These are phyloP conservation scores for Westerdykella sp. DNA, from an alignment of 2,329 filamentous ascomycete species.

Conservation along the genomic window DNA sequence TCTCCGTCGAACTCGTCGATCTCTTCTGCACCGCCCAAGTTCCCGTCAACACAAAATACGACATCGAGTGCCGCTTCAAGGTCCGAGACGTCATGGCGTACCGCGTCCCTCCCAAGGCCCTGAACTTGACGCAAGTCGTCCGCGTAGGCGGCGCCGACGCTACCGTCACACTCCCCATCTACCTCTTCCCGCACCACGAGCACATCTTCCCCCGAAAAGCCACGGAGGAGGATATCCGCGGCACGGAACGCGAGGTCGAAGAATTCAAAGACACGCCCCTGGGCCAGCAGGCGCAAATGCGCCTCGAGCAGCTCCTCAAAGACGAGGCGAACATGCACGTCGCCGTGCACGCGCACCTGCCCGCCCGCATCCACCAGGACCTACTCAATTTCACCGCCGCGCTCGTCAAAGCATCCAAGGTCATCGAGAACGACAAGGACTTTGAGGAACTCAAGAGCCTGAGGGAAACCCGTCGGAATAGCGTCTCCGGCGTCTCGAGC, in stretches of 20 bases:
- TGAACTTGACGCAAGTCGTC: constrained; percentile 45
- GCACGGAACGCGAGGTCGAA: constrained; percentile 36
- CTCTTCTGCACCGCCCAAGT: constrained; percentile 44
- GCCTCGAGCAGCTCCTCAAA: constrained; percentile 38
- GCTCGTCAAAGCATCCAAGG: constrained; percentile 52
- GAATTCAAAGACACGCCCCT: constrained; percentile 43
- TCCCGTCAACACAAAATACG: constrained; percentile 44
- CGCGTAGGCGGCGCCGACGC: constrained; percentile 48
- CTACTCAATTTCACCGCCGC: constrained; percentile 51
- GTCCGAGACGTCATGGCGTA: constrained; percentile 48
- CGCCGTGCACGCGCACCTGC: constrained; percentile 45
- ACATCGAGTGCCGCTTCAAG: constrained; percentile 43
- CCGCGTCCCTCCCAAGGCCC: constrained; percentile 40
- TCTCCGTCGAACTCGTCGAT: constrained; percentile 44
- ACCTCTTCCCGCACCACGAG: constrained; percentile 50
- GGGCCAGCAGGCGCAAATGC: constrained; percentile 35
- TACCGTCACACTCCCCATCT: constrained; percentile 44
- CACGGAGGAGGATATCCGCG: constrained; percentile 27
- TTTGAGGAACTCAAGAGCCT: constrained; percentile 28
- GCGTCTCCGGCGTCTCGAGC: constrained; percentile 7
- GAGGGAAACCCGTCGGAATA: constrained; percentile 16
- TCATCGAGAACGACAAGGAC: constrained; percentile 48
- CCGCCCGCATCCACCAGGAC: constrained; percentile 47
- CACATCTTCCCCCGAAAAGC: constrained; percentile 44
- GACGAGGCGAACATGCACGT: constrained; percentile 47